Conservation (phyloP, 2,329 filamentous ascomycete species). For the Chalara sp. region DNA sequence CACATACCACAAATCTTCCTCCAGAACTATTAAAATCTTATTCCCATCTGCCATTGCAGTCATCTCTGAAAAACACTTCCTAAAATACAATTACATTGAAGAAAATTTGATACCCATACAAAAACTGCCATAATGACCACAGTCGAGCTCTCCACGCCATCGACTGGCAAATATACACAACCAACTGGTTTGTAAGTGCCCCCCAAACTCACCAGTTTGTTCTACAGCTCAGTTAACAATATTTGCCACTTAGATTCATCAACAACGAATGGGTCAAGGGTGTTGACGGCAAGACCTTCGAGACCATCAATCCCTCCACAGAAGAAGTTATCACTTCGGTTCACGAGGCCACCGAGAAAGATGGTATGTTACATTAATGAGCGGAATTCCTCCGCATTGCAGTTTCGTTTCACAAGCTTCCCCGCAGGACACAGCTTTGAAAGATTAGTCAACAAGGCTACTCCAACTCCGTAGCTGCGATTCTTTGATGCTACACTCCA, state of each 20-base stretch:
- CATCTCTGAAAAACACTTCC: neutral
- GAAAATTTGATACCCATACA: neutral
- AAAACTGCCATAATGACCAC: slow-evolving; percentile 19
- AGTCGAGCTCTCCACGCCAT: slow-evolving; percentile 22
- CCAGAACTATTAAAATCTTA: neutral
- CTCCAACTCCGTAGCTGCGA: too few relatives aligned
- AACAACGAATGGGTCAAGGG: slow-evolving; percentile 85
- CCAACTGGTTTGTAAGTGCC: slow-evolving; percentile 35
- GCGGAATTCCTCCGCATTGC: too few relatives aligned
- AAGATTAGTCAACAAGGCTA: too few relatives aligned
- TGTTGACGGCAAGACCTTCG: slow-evolving; percentile 83
- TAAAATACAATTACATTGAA: neutral
- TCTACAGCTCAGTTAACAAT: slow-evolving; percentile 1
- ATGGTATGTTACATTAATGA: slow-evolving; percentile 31
- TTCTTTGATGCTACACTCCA: too few relatives aligned
- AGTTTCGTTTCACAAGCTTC: too few relatives aligned
- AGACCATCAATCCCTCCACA: slow-evolving; percentile 81
- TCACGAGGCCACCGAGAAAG: slow-evolving; percentile 81
- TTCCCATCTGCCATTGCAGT: neutral
- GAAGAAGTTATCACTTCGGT: slow-evolving; percentile 82
- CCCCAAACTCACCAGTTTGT: slow-evolving; percentile 4
- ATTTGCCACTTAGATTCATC: slow-evolving; percentile 50
- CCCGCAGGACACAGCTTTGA: too few relatives aligned
- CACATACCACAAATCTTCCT: neutral
- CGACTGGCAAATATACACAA: slow-evolving; percentile 27